A percentile compares a stretch with the other conserved stretches of the same genome.
These are phyloP conservation scores for Mucor irregularis DNA, from an alignment of 371 early-diverging fungal genomes.

Conservation along the genomic window DNA sequence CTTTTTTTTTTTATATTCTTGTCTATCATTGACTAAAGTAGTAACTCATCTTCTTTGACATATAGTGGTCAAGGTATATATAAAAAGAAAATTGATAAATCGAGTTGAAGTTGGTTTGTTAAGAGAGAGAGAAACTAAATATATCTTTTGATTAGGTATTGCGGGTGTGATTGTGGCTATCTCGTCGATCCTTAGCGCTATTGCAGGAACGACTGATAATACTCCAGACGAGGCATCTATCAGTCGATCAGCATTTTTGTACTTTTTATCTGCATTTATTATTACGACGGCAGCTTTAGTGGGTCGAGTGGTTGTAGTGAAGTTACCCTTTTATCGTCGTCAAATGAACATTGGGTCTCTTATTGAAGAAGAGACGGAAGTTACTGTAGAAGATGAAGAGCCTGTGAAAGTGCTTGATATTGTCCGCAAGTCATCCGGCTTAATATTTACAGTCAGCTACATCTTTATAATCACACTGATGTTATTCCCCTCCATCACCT, in stretches of 20 bases:
- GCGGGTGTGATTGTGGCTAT: conserved; percentile 65
- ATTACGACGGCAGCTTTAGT: conserved; percentile 51
- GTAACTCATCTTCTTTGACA: not conserved
- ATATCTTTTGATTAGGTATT: conserved; percentile 32
- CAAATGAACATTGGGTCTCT: conserved; percentile 32
- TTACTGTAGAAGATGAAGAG: not conserved
- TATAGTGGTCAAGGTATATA: conserved; percentile 54
- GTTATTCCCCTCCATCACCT: conserved; percentile 78
- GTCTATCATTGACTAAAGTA: not conserved
- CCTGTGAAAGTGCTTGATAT: conserved; percentile 18
- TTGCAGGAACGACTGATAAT: conserved; percentile 22
- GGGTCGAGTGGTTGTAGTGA: conserved; percentile 43
- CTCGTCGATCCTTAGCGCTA: conserved; percentile 54
- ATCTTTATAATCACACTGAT: conserved; percentile 71
- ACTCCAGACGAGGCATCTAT: conserved; percentile 37
- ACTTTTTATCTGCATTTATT: conserved; percentile 53
- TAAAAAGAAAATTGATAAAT: not conserved
- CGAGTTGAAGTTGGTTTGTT: too few species aligned
- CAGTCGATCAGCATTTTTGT: conserved; percentile 57
- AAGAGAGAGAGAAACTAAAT: too few species aligned
- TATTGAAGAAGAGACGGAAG: conserved; percentile 1
- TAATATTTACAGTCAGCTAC: conserved; percentile 57
- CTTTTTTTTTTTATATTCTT: not conserved
- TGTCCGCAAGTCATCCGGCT: conserved; percentile 35
- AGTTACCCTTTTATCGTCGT: conserved; percentile 51